A percentile compares a stretch with the other conserved stretches of the same genome.
phyloP scores from a whole-genome alignment of 768 basidiomycete species.

The Russula griseocarnosa region DNA sequence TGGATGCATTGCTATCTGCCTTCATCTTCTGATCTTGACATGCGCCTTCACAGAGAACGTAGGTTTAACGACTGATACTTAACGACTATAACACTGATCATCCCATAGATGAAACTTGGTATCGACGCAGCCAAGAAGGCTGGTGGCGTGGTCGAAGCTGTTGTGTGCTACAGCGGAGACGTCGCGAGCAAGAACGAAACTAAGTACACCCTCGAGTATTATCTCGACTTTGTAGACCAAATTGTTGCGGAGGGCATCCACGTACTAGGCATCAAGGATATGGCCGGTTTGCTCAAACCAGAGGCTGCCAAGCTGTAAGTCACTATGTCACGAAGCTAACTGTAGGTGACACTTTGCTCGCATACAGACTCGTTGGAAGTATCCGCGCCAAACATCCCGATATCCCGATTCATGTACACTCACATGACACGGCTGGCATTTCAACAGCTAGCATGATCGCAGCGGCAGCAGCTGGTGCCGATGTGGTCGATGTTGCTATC shows the following conservation, averaged over 20 bases:
- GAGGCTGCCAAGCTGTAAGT: constrained; percentile 85
- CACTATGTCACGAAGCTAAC: constrained; percentile 12
- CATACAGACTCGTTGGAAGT: constrained; percentile 76
- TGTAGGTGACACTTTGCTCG: constrained; percentile 7
- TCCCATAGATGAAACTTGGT: constrained; percentile 82
- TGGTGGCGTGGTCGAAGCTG: constrained; percentile 95
- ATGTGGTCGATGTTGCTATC: constrained; percentile 96
- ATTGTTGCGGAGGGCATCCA: constrained; percentile 94
- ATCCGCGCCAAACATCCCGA: constrained; percentile 96
- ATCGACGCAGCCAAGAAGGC: constrained; percentile 99
- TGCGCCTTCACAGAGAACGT: constrained; percentile 58
- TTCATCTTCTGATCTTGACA: constrained; percentile 7
- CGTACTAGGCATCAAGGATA: constrained; percentile 96
- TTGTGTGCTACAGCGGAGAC: constrained; percentile 98
- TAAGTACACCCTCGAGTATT: constrained; percentile 97
- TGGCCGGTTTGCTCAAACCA: constrained; percentile 96
- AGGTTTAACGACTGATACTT: constrained; percentile 30
- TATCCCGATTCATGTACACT: constrained; percentile 98
- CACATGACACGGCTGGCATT: constrained; percentile 98
- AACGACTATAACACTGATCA: constrained; percentile 1
- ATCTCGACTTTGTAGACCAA: constrained; percentile 91
- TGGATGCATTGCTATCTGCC: constrained; percentile 17
- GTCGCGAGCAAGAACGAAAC: constrained; percentile 91
- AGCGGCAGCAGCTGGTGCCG: constrained; percentile 92
- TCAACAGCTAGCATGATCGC: constrained; percentile 97